Percentiles rank a stretch among this genome's conserved stretches.
phyloP scores from a whole-genome alignment of 306 rosid genomes.

The Pterocarpus macrocarpus region DNA sequence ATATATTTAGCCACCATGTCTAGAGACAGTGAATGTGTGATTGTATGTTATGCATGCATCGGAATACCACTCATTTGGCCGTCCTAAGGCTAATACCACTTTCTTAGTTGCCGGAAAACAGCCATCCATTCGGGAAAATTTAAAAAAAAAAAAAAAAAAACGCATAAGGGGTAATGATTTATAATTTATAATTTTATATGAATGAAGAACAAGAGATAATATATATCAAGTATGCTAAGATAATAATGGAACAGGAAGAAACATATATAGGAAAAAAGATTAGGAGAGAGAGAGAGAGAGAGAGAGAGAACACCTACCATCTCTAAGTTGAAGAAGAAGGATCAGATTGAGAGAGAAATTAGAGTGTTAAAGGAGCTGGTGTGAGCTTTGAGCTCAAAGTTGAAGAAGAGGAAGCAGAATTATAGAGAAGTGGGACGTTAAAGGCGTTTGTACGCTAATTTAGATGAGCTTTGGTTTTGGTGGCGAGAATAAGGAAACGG shows the following conservation, averaged over 20 bases:
- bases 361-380: too few relatives aligned
- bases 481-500: neutral
- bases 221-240: too few relatives aligned
- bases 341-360: too few relatives aligned
- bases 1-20: neutral
- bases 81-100: slow-evolving; percentile 30
- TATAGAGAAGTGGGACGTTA: neutral
- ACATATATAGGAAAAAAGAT: neutral
- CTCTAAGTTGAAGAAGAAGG: neutral
- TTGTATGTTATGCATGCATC: neutral
- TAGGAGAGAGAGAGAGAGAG: too few relatives aligned
- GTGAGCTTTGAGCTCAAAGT: neutral
- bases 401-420: neutral
- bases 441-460: too few relatives aligned
- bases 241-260: neutral
- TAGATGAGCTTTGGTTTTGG: too few relatives aligned
- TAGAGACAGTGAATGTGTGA: neutral
- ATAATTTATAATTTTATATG: too few relatives aligned
- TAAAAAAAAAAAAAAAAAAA: too few relatives aligned
- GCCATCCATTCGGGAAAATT: neutral
- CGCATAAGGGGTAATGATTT: too few relatives aligned
- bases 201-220: too few relatives aligned
- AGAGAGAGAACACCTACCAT: too few relatives aligned
- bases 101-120: slow-evolving; percentile 24
- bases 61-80: slow-evolving; percentile 37